Conservation (phyloP, 1,139 yeast species). For the Yamadazyma siamensis region DNA sequence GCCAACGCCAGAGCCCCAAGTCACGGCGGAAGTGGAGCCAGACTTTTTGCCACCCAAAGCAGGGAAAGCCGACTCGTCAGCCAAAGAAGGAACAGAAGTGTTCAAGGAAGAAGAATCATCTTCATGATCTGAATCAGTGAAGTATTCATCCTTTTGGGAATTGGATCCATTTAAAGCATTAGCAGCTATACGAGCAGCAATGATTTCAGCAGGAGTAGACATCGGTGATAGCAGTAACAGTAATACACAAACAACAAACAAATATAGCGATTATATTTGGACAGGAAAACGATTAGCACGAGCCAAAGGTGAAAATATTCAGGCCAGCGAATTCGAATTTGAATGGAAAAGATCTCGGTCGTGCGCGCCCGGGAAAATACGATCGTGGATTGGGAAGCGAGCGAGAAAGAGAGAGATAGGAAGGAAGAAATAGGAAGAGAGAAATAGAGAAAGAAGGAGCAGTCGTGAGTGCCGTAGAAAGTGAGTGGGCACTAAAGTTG, state of each 20-base stretch:
- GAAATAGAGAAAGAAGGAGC: not conserved
- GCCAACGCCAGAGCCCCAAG: conserved; percentile 15
- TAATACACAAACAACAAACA: too few species aligned
- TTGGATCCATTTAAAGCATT: conserved; percentile 12
- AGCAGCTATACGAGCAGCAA: conserved; percentile 51
- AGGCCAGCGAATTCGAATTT: too few species aligned
- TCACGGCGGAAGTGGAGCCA: conserved; percentile 15
- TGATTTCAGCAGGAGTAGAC: conserved; percentile 62
- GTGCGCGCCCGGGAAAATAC: too few species aligned
- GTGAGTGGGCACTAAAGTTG: too few species aligned
- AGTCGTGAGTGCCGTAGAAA: too few species aligned
- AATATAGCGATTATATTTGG: too few species aligned
- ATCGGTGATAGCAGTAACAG: too few species aligned
- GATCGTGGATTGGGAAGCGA: too few species aligned
- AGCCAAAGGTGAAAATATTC: too few species aligned
- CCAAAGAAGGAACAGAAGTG: conserved; percentile 29
- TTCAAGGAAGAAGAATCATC: conserved; percentile 14
- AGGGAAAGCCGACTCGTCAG: conserved; percentile 67
- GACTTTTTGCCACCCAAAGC: conserved; percentile 52
- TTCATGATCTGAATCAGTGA: conserved; percentile 10
- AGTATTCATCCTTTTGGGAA: conserved; percentile 7
- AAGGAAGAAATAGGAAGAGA: not conserved
- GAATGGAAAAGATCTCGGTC: too few species aligned
- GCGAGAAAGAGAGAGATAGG: too few species aligned
- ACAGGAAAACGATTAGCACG: too few species aligned